Evolutionary conservation across 108 stramenopile species (phyloP).

Genomic region (Nannochloropsis salina): DNA sequence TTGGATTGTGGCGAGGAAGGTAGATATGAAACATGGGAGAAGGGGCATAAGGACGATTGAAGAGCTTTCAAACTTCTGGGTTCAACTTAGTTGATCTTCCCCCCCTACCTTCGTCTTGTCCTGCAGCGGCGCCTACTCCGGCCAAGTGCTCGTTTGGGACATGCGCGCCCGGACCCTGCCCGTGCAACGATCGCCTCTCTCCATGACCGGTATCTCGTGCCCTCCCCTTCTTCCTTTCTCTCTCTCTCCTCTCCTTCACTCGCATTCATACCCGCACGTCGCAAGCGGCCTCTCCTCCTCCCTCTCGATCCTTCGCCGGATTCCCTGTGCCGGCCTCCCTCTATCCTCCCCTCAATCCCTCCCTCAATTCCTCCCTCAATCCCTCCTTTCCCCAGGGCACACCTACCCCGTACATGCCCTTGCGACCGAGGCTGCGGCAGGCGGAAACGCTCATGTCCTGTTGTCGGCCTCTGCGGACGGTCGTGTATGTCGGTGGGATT

Average conservation of each 20-base stretch:
- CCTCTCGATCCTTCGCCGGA: slow-evolving; percentile 2
- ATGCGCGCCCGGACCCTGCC: slow-evolving; percentile 29
- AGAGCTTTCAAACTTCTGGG: not conserved
- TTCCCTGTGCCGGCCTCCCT: not conserved
- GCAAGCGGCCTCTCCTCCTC: not conserved
- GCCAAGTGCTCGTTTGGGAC: slow-evolving; percentile 48
- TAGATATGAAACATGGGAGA: too few relatives aligned
- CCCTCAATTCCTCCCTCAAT: not conserved
- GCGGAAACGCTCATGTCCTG: not conserved
- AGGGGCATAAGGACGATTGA: too few relatives aligned
- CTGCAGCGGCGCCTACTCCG: slow-evolving; percentile 39
- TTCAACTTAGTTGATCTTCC: not conserved
- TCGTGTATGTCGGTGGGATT: not conserved
- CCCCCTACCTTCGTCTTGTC: not conserved
- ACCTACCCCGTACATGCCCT: not conserved
- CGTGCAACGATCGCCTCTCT: slow-evolving; percentile 31
- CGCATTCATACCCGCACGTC: not conserved
- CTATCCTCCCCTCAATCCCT: not conserved
- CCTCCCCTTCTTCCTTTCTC: slow-evolving; percentile 24
- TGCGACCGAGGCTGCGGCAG: not conserved
- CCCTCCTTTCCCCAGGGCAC: not conserved
- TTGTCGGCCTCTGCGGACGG: not conserved
- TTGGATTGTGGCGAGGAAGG: too few relatives aligned
- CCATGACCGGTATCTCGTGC: slow-evolving; percentile 28
- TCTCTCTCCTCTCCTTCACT: not conserved